These are phyloP conservation scores for Penicillium simplicissimum DNA, from an alignment of 495 filamentous ascomycete species.

Conservation along the genomic window DNA sequence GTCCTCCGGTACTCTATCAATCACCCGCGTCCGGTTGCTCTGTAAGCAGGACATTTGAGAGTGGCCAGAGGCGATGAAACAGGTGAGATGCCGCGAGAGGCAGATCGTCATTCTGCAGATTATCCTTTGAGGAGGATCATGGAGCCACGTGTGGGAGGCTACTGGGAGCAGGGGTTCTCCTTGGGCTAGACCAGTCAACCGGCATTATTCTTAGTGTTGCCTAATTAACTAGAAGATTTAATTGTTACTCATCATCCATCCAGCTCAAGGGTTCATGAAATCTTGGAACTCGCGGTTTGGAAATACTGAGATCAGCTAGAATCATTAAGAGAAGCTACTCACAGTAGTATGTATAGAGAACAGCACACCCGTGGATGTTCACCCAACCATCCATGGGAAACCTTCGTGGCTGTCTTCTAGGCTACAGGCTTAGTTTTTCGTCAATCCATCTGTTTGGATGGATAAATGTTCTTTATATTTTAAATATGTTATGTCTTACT, in stretches of 20 bases:
- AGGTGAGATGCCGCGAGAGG: slow-evolving; percentile 11
- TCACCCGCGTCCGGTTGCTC: background rate
- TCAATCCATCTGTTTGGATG: background rate
- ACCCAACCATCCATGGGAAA: too few species aligned
- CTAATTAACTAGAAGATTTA: background rate
- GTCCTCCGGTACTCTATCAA: background rate
- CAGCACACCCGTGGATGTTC: too few species aligned
- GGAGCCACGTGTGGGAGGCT: slow-evolving; percentile 30
- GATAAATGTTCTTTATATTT: background rate
- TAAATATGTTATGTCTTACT: background rate
- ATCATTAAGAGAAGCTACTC: background rate
- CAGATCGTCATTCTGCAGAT: slow-evolving; percentile 8
- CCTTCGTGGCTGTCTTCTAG: background rate
- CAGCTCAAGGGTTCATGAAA: background rate
- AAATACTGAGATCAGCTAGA: background rate
- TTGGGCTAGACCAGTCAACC: background rate
- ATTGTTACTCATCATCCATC: background rate
- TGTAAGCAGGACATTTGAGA: background rate
- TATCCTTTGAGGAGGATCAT: slow-evolving; percentile 12
- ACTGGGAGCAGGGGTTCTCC: slow-evolving; percentile 4
- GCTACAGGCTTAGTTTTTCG: background rate
- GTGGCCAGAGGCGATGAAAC: background rate
- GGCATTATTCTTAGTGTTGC: background rate
- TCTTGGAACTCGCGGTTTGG: background rate
- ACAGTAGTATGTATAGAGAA: background rate